A percentile compares a stretch with the other conserved stretches of the same genome.
Conservation (phyloP, 2,329 filamentous ascomycete genomes). For the Cordyceps cateniannulata region DNA sequence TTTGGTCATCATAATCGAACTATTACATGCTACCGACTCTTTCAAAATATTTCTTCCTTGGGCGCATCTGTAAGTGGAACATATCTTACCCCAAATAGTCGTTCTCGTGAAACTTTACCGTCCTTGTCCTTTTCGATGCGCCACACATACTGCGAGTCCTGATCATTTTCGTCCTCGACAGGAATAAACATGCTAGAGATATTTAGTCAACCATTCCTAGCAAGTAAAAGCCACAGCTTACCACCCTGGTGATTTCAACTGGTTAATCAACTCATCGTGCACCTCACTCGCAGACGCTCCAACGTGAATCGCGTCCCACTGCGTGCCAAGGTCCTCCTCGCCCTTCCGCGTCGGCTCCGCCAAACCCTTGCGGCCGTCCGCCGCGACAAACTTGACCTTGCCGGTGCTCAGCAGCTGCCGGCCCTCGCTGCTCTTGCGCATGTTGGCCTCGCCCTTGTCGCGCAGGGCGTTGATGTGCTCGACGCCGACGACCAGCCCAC, state of each 20-base stretch:
- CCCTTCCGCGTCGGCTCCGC: conserved; percentile 37
- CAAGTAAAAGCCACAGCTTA: conserved; percentile 24
- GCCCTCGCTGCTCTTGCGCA: conserved; percentile 56
- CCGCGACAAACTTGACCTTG: conserved; percentile 64
- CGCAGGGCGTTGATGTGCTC: conserved; percentile 65
- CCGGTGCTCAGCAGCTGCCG: conserved; percentile 53
- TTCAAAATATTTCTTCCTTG: conserved; percentile 14
- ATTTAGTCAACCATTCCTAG: conserved; percentile 18
- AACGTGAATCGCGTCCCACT: conserved; percentile 93
- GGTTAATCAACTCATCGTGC: conserved; percentile 65
- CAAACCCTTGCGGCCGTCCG: conserved; percentile 66
- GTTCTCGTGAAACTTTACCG: conserved; percentile 54
- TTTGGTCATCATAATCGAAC: no score
- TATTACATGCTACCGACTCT: background rate
- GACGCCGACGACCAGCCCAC: conserved; percentile 57
- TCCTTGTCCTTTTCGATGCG: conserved; percentile 64
- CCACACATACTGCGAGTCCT: conserved; percentile 60
- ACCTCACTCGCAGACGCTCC: conserved; percentile 75
- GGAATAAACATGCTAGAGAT: conserved; percentile 64
- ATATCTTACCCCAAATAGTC: conserved; percentile 66
- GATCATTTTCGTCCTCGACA: conserved; percentile 49
- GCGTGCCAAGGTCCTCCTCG: conserved; percentile 40
- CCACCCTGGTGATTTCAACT: conserved; percentile 72
- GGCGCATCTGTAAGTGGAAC: conserved; percentile 71
- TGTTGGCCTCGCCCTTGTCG: conserved; percentile 58